Evolutionary conservation across 2,329 filamentous ascomycete species (phyloP), one percentile per base, ranked within the genome.

Genomic region (Dactylellina cionopaga): DNA sequence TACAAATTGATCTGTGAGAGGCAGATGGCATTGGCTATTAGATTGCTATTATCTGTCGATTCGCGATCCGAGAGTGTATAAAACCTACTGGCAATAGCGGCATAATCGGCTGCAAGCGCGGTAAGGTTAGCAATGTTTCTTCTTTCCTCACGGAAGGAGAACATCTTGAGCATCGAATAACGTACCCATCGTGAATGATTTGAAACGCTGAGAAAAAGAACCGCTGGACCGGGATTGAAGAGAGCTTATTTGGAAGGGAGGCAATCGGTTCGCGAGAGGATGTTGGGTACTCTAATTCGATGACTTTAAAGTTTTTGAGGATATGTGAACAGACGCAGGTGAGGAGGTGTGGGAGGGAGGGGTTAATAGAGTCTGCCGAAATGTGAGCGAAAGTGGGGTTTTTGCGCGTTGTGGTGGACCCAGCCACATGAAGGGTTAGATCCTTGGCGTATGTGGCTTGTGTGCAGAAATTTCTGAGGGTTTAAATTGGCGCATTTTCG

Each of bases 1-100:
- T 76, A 94, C 89, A 82, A 98, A 97, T 83, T 96, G 87, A 81
- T 89, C 93, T 97, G 79, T 78, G 17, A 0, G 19, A n/a, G 11
- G 15, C 1, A 43, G 6, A 35, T 29, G n/a, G 33, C 9, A 39
- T 52, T 29, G 33, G 15, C 9, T 13, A 15, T 55, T 55, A 13
- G 29, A 31, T 24, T 44, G 41, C 33, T 25, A 27, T 39, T 17
- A 17, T 43, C 24, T 25, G 7, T 56, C 9, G 15, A n/a, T 19
- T 44, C 2, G 5, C 1, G 22, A 9, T n/a, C 7, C 24, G 37
- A 29, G 3, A 24, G 39, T 10, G 22, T 22, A 7, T 27, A 9
- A 7, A n/a, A 1, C 54, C 33, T 63, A 70, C 65, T 39, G n/a
- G 65, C 39, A 37, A 70, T 43, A 11, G 7, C 17, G 2, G 19